Base-by-base conservation (phyloP, 108 stramenopile genomes). In the Cyclotella atomus region DNA sequence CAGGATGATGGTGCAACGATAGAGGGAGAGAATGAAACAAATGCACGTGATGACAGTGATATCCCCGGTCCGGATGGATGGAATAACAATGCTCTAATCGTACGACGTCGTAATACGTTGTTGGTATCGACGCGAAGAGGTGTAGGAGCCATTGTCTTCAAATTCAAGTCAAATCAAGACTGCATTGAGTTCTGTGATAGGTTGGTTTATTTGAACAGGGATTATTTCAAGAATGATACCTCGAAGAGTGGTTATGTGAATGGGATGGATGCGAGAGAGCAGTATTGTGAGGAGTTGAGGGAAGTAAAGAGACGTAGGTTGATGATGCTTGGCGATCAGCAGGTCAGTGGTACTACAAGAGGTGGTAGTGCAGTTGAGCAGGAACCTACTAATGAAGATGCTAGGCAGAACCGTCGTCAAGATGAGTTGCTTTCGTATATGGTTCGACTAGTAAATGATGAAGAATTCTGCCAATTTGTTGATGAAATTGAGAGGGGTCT, bases 1-100 rank as follows among this genome's bases (percentile, higher is more conserved):
- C 52, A 52, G 52, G 9, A 27, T 27, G 50, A 53, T 17, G 59
- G 59, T 29, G 69, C 24, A 3, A 52, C 52, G 12, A 23, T 23
- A 10, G 62, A 10, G 49, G 52, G 52, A 36, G 28, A 59, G 20
- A 8, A 36, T 14, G 43, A 59, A 24, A 56, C 46, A 10, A 45
- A 21, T 38, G 35, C 34, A n/a, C 66, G 28, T 41, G 55, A 38
- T 45, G 27, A 14, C 27, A 32, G 56, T 24, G 10, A 25, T 28
- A 63, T 69, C 32, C 64, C 65, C 21, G 77, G 77, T n/a, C 24
- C 71, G 2, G 76, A 77, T 57, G 76, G 76, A 14, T 79, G 78
- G 78, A 79, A 79, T 50, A 68, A 79, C 71, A 79, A 79, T 68
- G 71, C 80, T 20, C 50, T 81, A 17, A 34, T 81, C 25, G 75